Percentiles rank a stretch among this genome's conserved stretches.
phyloP scores from a whole-genome alignment of 1,284 basidiomycete genomes.

The Acaromyces ingoldii region DNA sequence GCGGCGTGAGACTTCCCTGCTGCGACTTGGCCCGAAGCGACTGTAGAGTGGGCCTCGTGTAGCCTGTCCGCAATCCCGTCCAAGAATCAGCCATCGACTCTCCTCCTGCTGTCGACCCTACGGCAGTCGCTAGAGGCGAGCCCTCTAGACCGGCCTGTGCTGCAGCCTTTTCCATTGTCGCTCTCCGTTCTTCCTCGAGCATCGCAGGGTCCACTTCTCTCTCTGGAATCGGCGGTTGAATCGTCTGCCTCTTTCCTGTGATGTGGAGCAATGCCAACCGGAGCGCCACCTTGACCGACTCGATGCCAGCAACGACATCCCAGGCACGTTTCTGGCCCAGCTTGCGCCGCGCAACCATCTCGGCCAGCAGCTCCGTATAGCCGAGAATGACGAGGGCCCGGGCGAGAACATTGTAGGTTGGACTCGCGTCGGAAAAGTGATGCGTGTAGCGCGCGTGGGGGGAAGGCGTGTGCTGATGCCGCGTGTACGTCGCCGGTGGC shows the following conservation, averaged over 20 bases:
- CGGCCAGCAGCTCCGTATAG: slow-evolving; percentile 51
- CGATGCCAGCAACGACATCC: slow-evolving; percentile 52
- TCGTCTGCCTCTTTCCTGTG: slow-evolving; percentile 44
- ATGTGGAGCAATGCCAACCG: slow-evolving; percentile 50
- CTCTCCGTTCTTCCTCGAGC: slow-evolving; percentile 29
- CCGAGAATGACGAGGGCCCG: slow-evolving; percentile 46
- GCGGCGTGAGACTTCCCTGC: slow-evolving; percentile 18
- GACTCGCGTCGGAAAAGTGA: slow-evolving; percentile 44
- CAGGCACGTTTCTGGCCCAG: slow-evolving; percentile 43
- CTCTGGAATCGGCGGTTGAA: slow-evolving; percentile 52
- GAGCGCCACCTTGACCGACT: slow-evolving; percentile 51
- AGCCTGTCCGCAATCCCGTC: background rate
- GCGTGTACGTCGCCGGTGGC: slow-evolving; percentile 7
- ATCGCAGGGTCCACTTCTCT: slow-evolving; percentile 47
- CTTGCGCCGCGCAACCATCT: slow-evolving; percentile 52
- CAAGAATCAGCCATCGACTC: background rate
- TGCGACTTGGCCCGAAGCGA: background rate
- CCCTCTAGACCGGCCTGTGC: slow-evolving; percentile 9
- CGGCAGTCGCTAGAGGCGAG: slow-evolving; percentile 12
- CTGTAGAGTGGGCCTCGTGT: background rate
- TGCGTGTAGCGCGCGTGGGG: slow-evolving; percentile 53
- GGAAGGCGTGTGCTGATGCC: slow-evolving; percentile 37
- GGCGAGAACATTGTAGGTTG: slow-evolving; percentile 45
- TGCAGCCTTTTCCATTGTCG: slow-evolving; percentile 17
- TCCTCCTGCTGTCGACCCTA: background rate